These are phyloP conservation scores for Omphalotus guepiniiformis DNA, from an alignment of 768 basidiomycete species.

Conservation along the genomic window DNA sequence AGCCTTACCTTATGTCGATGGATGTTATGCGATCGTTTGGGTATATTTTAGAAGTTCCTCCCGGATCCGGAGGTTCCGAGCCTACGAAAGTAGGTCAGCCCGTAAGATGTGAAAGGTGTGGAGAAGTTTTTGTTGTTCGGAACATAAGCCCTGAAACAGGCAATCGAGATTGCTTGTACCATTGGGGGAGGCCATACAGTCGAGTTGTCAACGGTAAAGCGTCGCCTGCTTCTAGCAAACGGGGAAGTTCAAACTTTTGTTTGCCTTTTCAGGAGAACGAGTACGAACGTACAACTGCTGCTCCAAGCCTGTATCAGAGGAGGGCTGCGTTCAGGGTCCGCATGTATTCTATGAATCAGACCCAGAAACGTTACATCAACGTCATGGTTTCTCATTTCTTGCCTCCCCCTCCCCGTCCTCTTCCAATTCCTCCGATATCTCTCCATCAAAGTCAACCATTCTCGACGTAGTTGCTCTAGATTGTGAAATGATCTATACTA, in stretches of 20 bases:
- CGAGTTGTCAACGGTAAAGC: conserved; percentile 60
- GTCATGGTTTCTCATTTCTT: conserved; percentile 66
- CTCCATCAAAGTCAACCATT: conserved; percentile 27
- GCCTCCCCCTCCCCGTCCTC: conserved; percentile 4
- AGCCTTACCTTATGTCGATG: conserved; percentile 54
- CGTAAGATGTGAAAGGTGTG: conserved; percentile 78
- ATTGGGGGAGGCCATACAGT: conserved; percentile 74
- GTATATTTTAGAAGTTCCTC: conserved; percentile 67
- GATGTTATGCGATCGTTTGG: conserved; percentile 62
- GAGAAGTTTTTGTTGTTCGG: conserved; percentile 60
- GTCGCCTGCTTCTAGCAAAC: background rate
- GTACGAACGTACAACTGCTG: conserved; percentile 77
- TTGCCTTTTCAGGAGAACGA: conserved; percentile 54
- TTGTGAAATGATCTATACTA: conserved; percentile 97
- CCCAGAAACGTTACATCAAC: conserved; percentile 59
- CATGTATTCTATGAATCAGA: conserved; percentile 90
- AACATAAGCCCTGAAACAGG: conserved; percentile 36
- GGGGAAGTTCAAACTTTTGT: background rate
- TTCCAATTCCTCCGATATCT: conserved; percentile 4
- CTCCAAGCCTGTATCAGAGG: conserved; percentile 43
- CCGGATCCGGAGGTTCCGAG: conserved; percentile 56
- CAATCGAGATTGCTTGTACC: conserved; percentile 64
- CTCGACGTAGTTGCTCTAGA: conserved; percentile 87
- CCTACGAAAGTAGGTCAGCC: conserved; percentile 61
- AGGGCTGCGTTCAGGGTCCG: conserved; percentile 72